Percentiles rank a stretch among this genome's conserved stretches.
Conservation (phyloP, 441 rosid species). For the Eruca vesicaria region DNA sequence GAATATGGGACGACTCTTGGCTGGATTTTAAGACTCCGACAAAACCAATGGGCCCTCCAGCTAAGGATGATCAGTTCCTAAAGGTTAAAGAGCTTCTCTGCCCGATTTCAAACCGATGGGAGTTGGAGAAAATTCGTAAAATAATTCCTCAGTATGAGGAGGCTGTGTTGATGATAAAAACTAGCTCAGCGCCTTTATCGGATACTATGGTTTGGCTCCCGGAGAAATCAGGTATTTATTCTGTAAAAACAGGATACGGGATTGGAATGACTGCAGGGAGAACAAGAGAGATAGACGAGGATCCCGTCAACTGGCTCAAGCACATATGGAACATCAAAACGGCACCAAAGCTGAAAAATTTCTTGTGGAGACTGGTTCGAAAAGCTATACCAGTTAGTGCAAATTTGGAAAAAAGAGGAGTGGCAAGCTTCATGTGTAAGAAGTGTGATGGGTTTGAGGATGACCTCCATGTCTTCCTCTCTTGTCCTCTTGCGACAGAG, state of each 20-base stretch:
- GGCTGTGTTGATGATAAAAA: background rate
- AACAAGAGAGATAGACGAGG: background rate
- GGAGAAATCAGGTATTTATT: background rate
- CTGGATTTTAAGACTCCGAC: background rate
- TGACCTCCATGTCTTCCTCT: background rate
- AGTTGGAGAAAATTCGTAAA: background rate
- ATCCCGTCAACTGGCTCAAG: background rate
- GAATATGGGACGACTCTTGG: background rate
- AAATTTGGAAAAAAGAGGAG: background rate
- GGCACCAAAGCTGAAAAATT: too few relatives aligned
- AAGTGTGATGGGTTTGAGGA: background rate
- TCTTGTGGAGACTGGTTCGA: background rate
- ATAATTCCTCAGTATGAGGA: background rate
- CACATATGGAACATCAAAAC: background rate
- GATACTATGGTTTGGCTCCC: background rate
- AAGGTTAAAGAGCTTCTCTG: background rate
- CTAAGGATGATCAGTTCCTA: background rate
- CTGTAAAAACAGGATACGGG: background rate
- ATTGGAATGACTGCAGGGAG: background rate
- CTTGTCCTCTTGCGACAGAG: background rate
- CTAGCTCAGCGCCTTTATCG: background rate
- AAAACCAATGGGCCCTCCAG: background rate
- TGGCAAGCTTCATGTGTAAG: background rate
- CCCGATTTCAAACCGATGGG: background rate
- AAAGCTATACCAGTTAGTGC: background rate